Evolutionary conservation across 1,284 basidiomycete genomes (phyloP), one percentile per base, ranked within the genome.

Genomic region (Sanghuangporus weigelae): DNA sequence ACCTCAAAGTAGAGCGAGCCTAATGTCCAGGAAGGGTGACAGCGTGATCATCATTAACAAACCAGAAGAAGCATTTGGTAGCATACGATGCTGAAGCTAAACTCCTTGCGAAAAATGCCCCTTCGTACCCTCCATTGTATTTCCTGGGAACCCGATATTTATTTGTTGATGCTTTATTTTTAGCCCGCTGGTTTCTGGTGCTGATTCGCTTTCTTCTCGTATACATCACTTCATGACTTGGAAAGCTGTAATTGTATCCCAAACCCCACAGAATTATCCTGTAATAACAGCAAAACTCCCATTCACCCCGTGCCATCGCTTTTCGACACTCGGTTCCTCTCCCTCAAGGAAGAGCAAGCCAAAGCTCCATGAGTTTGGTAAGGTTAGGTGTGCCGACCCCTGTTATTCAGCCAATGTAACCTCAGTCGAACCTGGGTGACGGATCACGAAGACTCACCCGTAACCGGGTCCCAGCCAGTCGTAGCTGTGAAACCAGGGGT

Each of bases 391-490:
- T 68, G 12, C 67, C 67, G 53, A 68, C 57, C 23, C 67, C 67
- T 62, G 57, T 51, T 35, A 36, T 46, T n/a, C 16, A 56, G 26
- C 21, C 39, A 42, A 50, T 23, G 26, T 6, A 10, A 40, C 21
- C 36, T 10, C 10, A 12, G 31, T n/a, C 7, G 50, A 23, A 51
- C 16, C 23, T 4, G 10, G 50, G 50, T n/a, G 23, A 26, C 11
- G 21, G 10, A 26, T 1, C 6, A 42, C 26, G 14, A 31, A 36
- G 16, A 63, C 59, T 3, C 21, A 42, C 68, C 68, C n/a, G 69
- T 71, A 23, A 69, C 66, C 11, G 70, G 67, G 54, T 71, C 71
- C 71, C 71, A 71, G n/a, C 71, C 69, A 23, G 60, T 60, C 10
- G 63, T 67, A 11, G 71, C 63, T 21, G 60, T 69, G 66, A 71